Conservation (phyloP, 2,329 filamentous ascomycete species). For the Fusarium sp. region DNA sequence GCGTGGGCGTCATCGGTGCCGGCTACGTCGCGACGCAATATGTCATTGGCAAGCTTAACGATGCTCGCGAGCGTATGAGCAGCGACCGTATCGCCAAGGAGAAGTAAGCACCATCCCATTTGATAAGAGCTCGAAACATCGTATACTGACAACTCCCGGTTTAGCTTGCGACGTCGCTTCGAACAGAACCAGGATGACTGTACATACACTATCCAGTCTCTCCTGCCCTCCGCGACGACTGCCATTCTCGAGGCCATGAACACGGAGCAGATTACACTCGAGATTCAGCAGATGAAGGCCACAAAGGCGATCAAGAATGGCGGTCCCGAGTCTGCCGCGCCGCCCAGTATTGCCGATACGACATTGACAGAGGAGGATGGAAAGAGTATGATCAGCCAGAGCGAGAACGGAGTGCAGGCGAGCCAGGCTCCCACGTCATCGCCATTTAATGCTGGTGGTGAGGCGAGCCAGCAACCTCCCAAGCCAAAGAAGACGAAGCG, state of each 20-base stretch:
- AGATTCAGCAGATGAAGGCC: slow-evolving; percentile 92
- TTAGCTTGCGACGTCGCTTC: slow-evolving; percentile 91
- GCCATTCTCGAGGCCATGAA: slow-evolving; percentile 90
- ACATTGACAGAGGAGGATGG: slow-evolving; percentile 88
- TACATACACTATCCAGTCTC: slow-evolving; percentile 96
- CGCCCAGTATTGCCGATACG: slow-evolving; percentile 74
- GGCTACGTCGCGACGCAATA: slow-evolving; percentile 96
- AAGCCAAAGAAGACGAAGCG: slow-evolving; percentile 84
- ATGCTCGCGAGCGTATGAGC: slow-evolving; percentile 96
- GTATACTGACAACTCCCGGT: slow-evolving; percentile 13
- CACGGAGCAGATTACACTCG: slow-evolving; percentile 92
- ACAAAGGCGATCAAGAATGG: slow-evolving; percentile 74
- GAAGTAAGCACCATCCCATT: slow-evolving; percentile 74
- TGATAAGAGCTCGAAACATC: not conserved
- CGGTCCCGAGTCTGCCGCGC: slow-evolving; percentile 67
- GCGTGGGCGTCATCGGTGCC: slow-evolving; percentile 87
- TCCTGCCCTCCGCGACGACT: slow-evolving; percentile 91
- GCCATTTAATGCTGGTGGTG: slow-evolving; percentile 59
- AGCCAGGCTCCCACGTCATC: slow-evolving; percentile 78
- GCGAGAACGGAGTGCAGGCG: slow-evolving; percentile 86
- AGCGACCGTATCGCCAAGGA: slow-evolving; percentile 96
- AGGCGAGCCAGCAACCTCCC: slow-evolving; percentile 55
- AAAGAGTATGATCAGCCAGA: slow-evolving; percentile 80
- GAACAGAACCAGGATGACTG: slow-evolving; percentile 99
- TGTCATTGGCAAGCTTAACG: slow-evolving; percentile 89